A percentile compares a stretch with the other conserved stretches of the same genome.
phyloP scores from a whole-genome alignment of 2,329 filamentous ascomycete genomes.

The Xylaria multiplex region DNA sequence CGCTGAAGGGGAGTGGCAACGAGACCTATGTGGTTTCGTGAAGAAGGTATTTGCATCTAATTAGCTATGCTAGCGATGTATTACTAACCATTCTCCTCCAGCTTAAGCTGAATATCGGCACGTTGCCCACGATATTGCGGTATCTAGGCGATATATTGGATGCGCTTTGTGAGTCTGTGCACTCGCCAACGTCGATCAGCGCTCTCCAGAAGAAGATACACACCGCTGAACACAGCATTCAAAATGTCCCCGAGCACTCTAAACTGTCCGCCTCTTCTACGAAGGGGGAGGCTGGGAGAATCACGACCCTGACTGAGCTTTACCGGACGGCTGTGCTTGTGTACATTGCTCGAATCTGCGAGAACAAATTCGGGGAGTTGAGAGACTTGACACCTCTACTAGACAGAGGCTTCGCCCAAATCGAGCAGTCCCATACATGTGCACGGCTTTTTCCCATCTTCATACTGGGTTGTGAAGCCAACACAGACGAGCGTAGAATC shows the following conservation, averaged over 20 bases:
- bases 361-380: conserved; percentile 18
- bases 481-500: conserved; percentile 47
- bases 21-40: conserved; percentile 24
- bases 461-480: conserved; percentile 51
- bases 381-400: conserved; percentile 20
- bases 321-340: conserved; percentile 29
- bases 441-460: conserved; percentile 50
- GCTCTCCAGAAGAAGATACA: conserved; percentile 22
- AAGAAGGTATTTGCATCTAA: conserved; percentile 17
- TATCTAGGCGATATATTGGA: conserved; percentile 23
- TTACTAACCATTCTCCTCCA: conserved; percentile 10
- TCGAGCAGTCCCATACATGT: conserved; percentile 37
- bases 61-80: neutral
- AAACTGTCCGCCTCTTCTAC: neutral
- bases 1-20: conserved; percentile 26
- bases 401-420: conserved; percentile 24
- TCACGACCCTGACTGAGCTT: conserved; percentile 24
- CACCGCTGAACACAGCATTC: conserved; percentile 6
- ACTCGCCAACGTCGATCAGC: neutral
- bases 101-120: conserved; percentile 24
- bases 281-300: neutral
- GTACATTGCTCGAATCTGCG: conserved; percentile 27
- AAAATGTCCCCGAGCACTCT: neutral
- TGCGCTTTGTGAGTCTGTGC: conserved; percentile 8
- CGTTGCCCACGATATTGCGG: conserved; percentile 25